These are phyloP conservation scores for Neoboletus magnificus DNA, from an alignment of 768 basidiomycete genomes.

Conservation along the genomic window DNA sequence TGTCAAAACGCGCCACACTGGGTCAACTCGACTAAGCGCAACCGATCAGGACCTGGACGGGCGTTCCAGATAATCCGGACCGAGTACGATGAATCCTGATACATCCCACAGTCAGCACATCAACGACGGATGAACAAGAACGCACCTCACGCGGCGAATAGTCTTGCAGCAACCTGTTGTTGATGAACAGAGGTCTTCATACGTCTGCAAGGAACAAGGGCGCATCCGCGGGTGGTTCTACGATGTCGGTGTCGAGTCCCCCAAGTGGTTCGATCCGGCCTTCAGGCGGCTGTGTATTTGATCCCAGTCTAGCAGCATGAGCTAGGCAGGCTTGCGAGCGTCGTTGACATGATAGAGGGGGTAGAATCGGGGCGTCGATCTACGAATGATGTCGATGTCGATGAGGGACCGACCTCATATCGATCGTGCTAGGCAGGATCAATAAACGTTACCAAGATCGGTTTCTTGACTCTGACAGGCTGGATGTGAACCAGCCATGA, in stretches of 20 bases:
- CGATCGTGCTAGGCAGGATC: too few species aligned
- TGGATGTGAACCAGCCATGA: too few species aligned
- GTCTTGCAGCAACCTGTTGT: slow-evolving; percentile 57
- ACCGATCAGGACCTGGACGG: slow-evolving; percentile 40
- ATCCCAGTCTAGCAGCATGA: slow-evolving; percentile 48
- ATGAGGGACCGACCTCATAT: background rate
- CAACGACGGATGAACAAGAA: background rate
- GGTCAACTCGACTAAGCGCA: too few species aligned
- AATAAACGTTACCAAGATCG: slow-evolving; percentile 14
- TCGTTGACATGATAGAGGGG: slow-evolving; percentile 15
- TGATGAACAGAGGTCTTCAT: slow-evolving; percentile 26
- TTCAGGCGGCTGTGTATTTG: slow-evolving; percentile 47
- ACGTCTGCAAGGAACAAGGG: slow-evolving; percentile 58
- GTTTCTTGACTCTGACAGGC: too few species aligned
- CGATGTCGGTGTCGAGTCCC: slow-evolving; percentile 51
- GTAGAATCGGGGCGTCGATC: background rate
- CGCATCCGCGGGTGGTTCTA: slow-evolving; percentile 37
- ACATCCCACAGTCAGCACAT: background rate
- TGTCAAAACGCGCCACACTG: too few species aligned
- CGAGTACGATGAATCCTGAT: slow-evolving; percentile 54
- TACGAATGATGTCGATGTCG: too few species aligned
- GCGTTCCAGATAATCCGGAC: slow-evolving; percentile 27
- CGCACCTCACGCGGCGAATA: slow-evolving; percentile 56
- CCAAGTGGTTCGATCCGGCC: slow-evolving; percentile 45
- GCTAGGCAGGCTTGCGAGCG: slow-evolving; percentile 42